Base-by-base conservation (phyloP, 352 stramenopile species). In the Globisporangium mamillatum region DNA sequence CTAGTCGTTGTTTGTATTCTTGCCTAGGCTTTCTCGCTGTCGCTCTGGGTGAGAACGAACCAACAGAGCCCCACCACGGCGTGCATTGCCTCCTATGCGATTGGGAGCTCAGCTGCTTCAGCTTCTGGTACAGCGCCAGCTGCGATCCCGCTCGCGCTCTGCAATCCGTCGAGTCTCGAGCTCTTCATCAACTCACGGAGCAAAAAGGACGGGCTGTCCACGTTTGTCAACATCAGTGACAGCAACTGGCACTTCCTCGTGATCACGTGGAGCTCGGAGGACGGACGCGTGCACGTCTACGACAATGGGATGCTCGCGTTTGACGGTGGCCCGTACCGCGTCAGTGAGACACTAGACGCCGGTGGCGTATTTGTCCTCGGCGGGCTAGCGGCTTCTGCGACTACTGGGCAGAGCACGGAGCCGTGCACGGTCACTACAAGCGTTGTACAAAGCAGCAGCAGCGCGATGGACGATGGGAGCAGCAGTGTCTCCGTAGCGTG, bases 221-320 rank as follows among this genome's bases (percentile, higher is more conserved):
- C 85, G 0, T 90, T 89, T 66, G 73, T 91, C 53, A 79, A 90
- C 48, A 68, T 93, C 18, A 87, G 74, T 12, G 82, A 93, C 64
- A 80, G 76, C 24, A n/a, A n/a, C 7, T 93, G 85, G 85, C 85
- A 93, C 53, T 92, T 90, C 4, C 32, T 93, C 8, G 79, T 78
- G 14, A 38, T 91, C 12, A 78, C 73, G 1, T 93, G 85, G 85
- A 80, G 75, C 56, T 60, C 74, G 3, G 73, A 80, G 6, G 80
- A 89, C n/a, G 85, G 85, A 3, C 82, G 81, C 0, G 74, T 88
- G 7, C 32, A 58, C 4, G 34, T 93, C 7, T 90, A 79, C 32
- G 82, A 91, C 77, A 91, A 93, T 36, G 85, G 78, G 1, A 88
- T 92, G 79, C 75, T 83, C 5, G 80, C 60, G 7, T 93, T 92